phyloP scores from a whole-genome alignment of 345 rosid species.

The Corchorus olitorius region DNA sequence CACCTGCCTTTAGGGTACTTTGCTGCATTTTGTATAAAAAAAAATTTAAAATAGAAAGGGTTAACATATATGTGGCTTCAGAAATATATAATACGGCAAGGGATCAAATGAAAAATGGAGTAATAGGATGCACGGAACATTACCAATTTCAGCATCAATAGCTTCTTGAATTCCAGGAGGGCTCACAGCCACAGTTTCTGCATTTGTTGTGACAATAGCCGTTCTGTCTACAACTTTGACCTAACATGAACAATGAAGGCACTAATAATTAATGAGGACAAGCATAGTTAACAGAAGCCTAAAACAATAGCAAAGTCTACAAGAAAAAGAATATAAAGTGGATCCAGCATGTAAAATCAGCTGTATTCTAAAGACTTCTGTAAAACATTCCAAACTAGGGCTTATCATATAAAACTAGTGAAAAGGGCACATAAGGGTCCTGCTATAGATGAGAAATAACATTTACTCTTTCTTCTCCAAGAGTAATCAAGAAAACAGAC shows the following conservation, averaged over 20 bases:
- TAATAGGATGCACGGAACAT: slow-evolving; percentile 5
- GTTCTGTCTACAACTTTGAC: slow-evolving; percentile 90
- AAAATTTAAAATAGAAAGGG: neutral
- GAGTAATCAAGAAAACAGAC: slow-evolving; percentile 34
- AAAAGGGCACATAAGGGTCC: neutral
- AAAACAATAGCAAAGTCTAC: neutral
- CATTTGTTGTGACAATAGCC: slow-evolving; percentile 67
- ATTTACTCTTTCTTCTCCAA: neutral
- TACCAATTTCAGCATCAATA: slow-evolving; percentile 74
- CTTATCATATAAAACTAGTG: neutral
- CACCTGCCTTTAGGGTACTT: slow-evolving; percentile 64
- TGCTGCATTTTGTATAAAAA: slow-evolving; percentile 38
- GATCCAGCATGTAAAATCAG: neutral
- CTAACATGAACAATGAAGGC: slow-evolving; percentile 33
- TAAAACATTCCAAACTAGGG: neutral
- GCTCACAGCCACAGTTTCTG: slow-evolving; percentile 71
- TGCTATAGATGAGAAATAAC: neutral
- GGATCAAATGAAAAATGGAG: neutral
- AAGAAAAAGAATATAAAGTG: neutral
- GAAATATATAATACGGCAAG: neutral
- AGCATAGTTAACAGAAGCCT: slow-evolving; percentile 11
- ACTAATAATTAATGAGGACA: neutral
- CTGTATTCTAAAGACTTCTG: neutral
- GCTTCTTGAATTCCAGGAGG: slow-evolving; percentile 92
- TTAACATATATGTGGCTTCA: neutral